Evolutionary conservation across 2,329 filamentous ascomycete species (phyloP).

Genomic region (Aspergillus transmontanensis): DNA sequence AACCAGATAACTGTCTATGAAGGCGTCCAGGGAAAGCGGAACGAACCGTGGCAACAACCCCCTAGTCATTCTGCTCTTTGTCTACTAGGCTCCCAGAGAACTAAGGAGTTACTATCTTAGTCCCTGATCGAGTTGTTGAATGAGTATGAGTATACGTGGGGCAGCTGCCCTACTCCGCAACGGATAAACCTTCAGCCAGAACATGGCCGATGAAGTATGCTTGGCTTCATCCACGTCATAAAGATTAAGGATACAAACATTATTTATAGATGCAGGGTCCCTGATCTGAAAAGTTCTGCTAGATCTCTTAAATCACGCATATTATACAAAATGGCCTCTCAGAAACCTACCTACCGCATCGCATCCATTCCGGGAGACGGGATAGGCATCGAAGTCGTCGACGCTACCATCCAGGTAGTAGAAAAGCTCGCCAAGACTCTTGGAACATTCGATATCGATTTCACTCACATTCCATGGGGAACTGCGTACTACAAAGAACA

Average conservation of each 20-base stretch:
- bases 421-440: slow-evolving; percentile 48
- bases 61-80: not conserved
- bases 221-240: not conserved
- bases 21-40: not conserved
- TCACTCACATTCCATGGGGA: slow-evolving; percentile 49
- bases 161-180: not conserved
- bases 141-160: not conserved
- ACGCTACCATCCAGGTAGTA: slow-evolving; percentile 54
- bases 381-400: slow-evolving; percentile 65
- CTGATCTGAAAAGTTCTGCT: not conserved
- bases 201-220: not conserved
- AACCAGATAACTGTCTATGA: not conserved
- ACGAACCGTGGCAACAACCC: not conserved
- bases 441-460: slow-evolving; percentile 53
- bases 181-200: slow-evolving; percentile 13
- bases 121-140: not conserved
- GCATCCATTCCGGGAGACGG: slow-evolving; percentile 66
- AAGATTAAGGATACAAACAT: not conserved
- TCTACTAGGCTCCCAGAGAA: not conserved
- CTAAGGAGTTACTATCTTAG: not conserved
- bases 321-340: slow-evolving; percentile 3
- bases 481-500: slow-evolving; percentile 49
- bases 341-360: slow-evolving; percentile 44
- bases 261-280: not conserved
- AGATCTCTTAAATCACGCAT: not conserved